Evolutionary conservation across 768 basidiomycete species (phyloP).

Genomic region (Leccinum disarticulatum): DNA sequence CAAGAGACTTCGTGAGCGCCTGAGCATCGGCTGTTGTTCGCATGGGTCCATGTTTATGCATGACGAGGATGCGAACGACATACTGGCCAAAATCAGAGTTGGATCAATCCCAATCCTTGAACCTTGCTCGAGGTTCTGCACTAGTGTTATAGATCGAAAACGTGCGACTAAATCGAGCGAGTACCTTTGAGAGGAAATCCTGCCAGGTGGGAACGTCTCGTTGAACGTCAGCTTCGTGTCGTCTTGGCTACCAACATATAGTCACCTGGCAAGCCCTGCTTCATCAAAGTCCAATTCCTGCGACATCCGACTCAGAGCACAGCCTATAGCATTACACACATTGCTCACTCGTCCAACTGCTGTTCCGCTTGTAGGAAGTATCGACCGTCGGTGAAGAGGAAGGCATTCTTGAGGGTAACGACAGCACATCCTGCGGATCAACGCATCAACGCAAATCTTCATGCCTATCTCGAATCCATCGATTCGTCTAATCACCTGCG

Average conservation of each 20-base stretch:
- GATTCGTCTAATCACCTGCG: constrained; percentile 55
- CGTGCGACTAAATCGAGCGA: not conserved
- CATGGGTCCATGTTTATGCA: not conserved
- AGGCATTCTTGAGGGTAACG: constrained; percentile 67
- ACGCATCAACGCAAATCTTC: constrained; percentile 5
- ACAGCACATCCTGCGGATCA: constrained; percentile 66
- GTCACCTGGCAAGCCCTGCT: constrained; percentile 79
- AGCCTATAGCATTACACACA: not conserved
- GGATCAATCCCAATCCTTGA: constrained; percentile 83
- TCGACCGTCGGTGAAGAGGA: constrained; percentile 91
- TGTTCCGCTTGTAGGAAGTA: constrained; percentile 93
- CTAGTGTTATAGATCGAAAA: not conserved
- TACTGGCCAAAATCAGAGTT: constrained; percentile 66
- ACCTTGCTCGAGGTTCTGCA: constrained; percentile 58
- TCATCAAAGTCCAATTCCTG: constrained; percentile 94
- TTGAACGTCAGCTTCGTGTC: constrained; percentile 10
- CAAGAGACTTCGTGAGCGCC: constrained; percentile 55
- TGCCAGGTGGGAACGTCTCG: constrained; percentile 90
- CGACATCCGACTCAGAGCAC: constrained; percentile 1
- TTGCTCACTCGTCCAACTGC: constrained; percentile 75
- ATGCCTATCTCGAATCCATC: not conserved
- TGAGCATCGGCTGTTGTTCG: constrained; percentile 59
- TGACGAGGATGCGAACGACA: constrained; percentile 18
- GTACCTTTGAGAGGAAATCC: constrained; percentile 75
- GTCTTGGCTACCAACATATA: constrained; percentile 8